Base-by-base conservation (phyloP, 345 rosid species). In the Acer negundo region DNA sequence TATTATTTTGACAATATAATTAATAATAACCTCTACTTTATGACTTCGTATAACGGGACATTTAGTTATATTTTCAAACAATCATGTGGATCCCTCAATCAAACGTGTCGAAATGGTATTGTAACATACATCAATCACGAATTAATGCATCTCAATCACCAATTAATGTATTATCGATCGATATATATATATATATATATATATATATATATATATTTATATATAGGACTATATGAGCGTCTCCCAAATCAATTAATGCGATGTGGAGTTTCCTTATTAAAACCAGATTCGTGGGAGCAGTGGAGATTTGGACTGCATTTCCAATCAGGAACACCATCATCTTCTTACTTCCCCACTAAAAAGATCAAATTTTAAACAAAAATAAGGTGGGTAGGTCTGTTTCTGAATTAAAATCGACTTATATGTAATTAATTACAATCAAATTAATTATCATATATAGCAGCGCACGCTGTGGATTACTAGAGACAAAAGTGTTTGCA, bases 261-360 rank as follows among this genome's bases (percentile, higher is more conserved):
- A 72, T 11, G 86, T 84, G 88, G 83, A 76, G 20, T 72, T 73
- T 82, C 31, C 71, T 80, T 38, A 77, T 83, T 79, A 59, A 80
- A 80, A 40, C 59, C 75, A 75, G 10, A 7, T 62, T 35, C 23
- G 82, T 67, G 87, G 87, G 83, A 83, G 68, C 86, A 82, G 74
- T 61, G 69, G 22, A 64, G 81, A 79, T 76, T 84, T 79, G 77
- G 80, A 80, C 74, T 63, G 17, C 75, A 47, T 26, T 62, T 51
- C 69, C 58, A 56, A 73, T 74, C 66, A 44, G 63, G 62, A 38
- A 63, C 70, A 70, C 26, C 63, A 46, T 63, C 20, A 11, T 47
- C 58, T 47, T 31, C 23, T 35, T 31, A 5, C 67, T 68, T 65
- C 78, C 88, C 70, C 68, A 53, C 77, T 51, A 44, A 74, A 84